These are phyloP conservation scores for Marasmius sp. DNA, from an alignment of 1,284 basidiomycete genomes.

Conservation along the genomic window DNA sequence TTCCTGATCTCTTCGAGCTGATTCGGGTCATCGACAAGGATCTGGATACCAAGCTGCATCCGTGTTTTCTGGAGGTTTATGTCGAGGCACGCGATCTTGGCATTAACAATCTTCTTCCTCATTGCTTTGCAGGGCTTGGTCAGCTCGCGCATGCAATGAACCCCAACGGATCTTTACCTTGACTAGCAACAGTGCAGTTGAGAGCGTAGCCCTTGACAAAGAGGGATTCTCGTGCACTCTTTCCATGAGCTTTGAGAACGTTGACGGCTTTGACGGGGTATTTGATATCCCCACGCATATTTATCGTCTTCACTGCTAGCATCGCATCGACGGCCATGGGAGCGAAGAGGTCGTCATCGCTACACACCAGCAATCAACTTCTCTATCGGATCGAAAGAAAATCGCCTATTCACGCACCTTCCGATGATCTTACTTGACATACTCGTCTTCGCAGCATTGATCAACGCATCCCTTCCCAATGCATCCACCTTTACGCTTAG, in stretches of 20 bases:
- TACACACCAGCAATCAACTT: slow-evolving; percentile 29
- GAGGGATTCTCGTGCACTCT: slow-evolving; percentile 92
- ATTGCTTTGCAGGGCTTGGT: slow-evolving; percentile 58
- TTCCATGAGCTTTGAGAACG: slow-evolving; percentile 98
- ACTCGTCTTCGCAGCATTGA: slow-evolving; percentile 98
- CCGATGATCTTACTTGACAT: slow-evolving; percentile 99
- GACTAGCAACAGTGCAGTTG: slow-evolving; percentile 98
- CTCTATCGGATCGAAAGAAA: neutral
- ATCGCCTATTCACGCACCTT: slow-evolving; percentile 58
- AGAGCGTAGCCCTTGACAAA: slow-evolving; percentile 97
- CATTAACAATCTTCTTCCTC: slow-evolving; percentile 92
- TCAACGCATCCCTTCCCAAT: slow-evolving; percentile 87
- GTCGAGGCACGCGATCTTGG: slow-evolving; percentile 98
- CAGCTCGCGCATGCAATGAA: neutral
- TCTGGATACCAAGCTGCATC: slow-evolving; percentile 98
- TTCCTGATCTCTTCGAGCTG: slow-evolving; percentile 97
- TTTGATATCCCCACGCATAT: slow-evolving; percentile 94
- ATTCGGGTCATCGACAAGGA: slow-evolving; percentile 95
- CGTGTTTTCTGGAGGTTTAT: slow-evolving; percentile 97
- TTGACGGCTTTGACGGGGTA: slow-evolving; percentile 99
- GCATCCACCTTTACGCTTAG: slow-evolving; percentile 93
- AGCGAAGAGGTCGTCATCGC: slow-evolving; percentile 97
- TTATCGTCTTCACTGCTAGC: slow-evolving; percentile 95
- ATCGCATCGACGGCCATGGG: slow-evolving; percentile 99
- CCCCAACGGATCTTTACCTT: slow-evolving; percentile 59